Evolutionary conservation across 2,329 filamentous ascomycete genomes (phyloP).

Genomic region (Cryoendolithus antarcticus): DNA sequence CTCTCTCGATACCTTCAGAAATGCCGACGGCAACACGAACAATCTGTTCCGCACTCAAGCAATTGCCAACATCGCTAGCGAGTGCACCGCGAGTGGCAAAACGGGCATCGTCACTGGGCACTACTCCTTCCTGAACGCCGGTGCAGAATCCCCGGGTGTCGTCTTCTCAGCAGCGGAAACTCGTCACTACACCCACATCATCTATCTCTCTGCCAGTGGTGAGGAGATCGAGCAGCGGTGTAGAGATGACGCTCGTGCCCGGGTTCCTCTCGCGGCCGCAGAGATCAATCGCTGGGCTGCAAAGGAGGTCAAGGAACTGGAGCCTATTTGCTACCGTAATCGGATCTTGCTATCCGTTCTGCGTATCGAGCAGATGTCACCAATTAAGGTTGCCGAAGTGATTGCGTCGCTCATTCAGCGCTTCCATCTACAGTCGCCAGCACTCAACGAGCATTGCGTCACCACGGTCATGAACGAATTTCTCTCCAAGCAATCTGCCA

Average conservation of each 20-base stretch:
- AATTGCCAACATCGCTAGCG: slow-evolving; percentile 32
- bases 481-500: slow-evolving; percentile 11
- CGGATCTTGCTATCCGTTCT: slow-evolving; percentile 37
- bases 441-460: slow-evolving; percentile 26
- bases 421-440: slow-evolving; percentile 28
- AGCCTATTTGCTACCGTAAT: slow-evolving; percentile 31
- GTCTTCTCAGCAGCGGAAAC: slow-evolving; percentile 37
- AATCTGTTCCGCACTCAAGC: slow-evolving; percentile 29
- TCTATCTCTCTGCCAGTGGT: slow-evolving; percentile 40
- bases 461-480: slow-evolving; percentile 23
- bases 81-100: slow-evolving; percentile 24
- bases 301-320: slow-evolving; percentile 35
- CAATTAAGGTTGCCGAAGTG: slow-evolving; percentile 1
- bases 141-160: slow-evolving; percentile 8
- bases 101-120: slow-evolving; percentile 43
- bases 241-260: slow-evolving; percentile 25
- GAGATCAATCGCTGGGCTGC: slow-evolving; percentile 28
- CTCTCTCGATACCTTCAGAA: slow-evolving; percentile 38
- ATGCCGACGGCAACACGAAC: slow-evolving; percentile 23
- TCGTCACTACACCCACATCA: slow-evolving; percentile 42
- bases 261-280: slow-evolving; percentile 4
- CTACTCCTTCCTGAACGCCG: slow-evolving; percentile 40
- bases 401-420: slow-evolving; percentile 24
- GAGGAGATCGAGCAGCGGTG: slow-evolving; percentile 25
- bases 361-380: slow-evolving; percentile 29